These are phyloP conservation scores for Globisporangium nunn DNA, from an alignment of 352 stramenopile genomes.

Conservation along the genomic window DNA sequence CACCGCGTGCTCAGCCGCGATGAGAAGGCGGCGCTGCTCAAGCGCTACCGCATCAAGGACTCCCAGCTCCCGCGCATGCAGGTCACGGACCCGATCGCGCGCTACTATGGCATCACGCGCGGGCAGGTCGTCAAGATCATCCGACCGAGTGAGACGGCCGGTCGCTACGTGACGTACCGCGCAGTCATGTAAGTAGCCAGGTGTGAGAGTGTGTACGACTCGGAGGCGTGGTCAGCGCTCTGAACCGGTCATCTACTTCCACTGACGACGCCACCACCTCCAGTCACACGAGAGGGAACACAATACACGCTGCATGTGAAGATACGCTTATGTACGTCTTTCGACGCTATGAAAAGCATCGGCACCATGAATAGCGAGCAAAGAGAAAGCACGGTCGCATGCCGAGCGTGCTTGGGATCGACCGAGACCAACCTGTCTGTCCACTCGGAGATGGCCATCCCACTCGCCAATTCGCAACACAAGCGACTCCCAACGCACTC, in stretches of 20 bases:
- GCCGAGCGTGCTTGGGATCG: not conserved
- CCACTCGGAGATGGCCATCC: too few relatives aligned
- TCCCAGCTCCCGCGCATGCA: slow-evolving; percentile 99
- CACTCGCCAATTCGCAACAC: not conserved
- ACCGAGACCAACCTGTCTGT: not conserved
- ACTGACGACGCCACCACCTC: too few relatives aligned
- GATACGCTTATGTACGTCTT: too few relatives aligned
- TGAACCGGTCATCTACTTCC: too few relatives aligned
- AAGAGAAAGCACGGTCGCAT: too few relatives aligned
- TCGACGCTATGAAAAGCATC: too few relatives aligned
- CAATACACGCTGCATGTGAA: too few relatives aligned
- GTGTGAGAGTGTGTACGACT: not conserved
- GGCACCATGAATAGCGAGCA: too few relatives aligned
- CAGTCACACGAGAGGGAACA: too few relatives aligned
- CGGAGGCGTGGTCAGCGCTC: not conserved
- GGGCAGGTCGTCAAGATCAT: slow-evolving; percentile 99
- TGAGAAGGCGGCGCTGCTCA: slow-evolving; percentile 97
- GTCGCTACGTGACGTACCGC: slow-evolving; percentile 99
- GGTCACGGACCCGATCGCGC: slow-evolving; percentile 96
- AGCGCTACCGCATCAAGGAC: slow-evolving; percentile 98
- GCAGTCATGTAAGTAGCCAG: slow-evolving; percentile 92
- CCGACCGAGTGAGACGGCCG: slow-evolving; percentile 97
- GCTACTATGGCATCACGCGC: slow-evolving; percentile 95
- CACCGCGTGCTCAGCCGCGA: slow-evolving; percentile 96
- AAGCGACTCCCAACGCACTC: not conserved